Evolutionary conservation across 305 asterid species (phyloP).

Genomic region (Euphrasia arctica): DNA sequence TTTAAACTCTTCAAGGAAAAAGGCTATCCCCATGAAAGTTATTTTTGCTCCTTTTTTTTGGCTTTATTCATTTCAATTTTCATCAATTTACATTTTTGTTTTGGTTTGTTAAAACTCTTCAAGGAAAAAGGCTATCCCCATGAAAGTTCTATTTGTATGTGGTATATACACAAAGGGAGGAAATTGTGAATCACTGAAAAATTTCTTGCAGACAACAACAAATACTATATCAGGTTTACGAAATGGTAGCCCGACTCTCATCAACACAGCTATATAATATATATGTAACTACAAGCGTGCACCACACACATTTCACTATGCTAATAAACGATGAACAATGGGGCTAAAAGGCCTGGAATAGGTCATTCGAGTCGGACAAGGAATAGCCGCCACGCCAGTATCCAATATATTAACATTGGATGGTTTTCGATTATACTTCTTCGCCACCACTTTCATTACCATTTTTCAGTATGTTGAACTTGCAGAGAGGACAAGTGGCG

Average conservation of each 20-base stretch:
- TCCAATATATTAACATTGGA: background rate
- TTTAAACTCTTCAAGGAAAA: too few relatives aligned
- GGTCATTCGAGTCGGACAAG: background rate
- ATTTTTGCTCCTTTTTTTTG: too few relatives aligned
- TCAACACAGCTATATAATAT: background rate
- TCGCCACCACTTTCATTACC: constrained; percentile 71
- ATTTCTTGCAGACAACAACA: too few relatives aligned
- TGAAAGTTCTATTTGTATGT: too few relatives aligned
- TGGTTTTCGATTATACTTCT: constrained; percentile 41
- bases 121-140: too few relatives aligned
- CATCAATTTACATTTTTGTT: too few relatives aligned
- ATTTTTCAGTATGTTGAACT: constrained; percentile 79
- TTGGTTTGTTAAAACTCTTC: too few relatives aligned
- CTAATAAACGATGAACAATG: background rate
- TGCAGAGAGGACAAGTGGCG: constrained; percentile 96
- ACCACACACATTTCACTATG: too few relatives aligned
- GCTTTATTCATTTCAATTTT: too few relatives aligned
- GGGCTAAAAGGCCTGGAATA: background rate
- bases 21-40: too few relatives aligned
- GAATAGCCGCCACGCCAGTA: constrained; percentile 12
- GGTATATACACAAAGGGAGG: too few relatives aligned
- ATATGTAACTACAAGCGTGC: background rate
- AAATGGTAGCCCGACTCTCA: background rate
- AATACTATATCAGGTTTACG: background rate
- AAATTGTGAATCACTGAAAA: too few relatives aligned